These are phyloP conservation scores for Chlamydomonas reinhardtii DNA, from an alignment of 163 green algal species.

Conservation along the genomic window DNA sequence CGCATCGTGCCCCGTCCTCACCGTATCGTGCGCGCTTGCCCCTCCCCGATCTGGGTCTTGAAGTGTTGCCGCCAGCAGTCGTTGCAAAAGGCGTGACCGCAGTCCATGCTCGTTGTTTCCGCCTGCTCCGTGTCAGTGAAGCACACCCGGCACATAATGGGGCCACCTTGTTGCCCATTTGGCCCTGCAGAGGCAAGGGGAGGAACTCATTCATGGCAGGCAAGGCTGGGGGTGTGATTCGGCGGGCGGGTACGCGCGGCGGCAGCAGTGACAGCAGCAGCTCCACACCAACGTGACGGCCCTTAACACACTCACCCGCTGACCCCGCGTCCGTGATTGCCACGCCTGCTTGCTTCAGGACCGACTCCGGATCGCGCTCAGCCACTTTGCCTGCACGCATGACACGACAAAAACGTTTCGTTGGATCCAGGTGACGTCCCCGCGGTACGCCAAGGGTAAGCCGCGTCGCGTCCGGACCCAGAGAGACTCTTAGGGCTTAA, in stretches of 20 bases:
- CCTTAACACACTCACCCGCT: no score
- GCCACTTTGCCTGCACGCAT: conserved; percentile 14
- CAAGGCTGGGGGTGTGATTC: no score
- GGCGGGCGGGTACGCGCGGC: no score
- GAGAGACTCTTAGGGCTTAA: no score
- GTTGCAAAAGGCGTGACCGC: conserved; percentile 87
- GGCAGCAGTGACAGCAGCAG: background rate
- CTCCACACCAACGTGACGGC: no score
- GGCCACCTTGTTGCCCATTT: background rate
- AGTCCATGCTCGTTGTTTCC: conserved; percentile 77
- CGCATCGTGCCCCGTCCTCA: no score
- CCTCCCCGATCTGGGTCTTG: conserved; percentile 80
- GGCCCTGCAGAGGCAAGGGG: background rate
- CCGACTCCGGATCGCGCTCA: conserved; percentile 28
- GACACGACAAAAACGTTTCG: no score
- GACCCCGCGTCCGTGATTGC: conserved; percentile 2
- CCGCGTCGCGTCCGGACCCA: no score
- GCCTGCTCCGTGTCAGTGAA: conserved; percentile 58
- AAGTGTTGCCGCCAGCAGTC: conserved; percentile 86
- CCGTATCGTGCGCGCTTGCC: conserved; percentile 73
- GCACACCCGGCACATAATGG: conserved; percentile 73
- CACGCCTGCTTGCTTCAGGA: conserved; percentile 41
- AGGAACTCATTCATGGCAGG: no score
- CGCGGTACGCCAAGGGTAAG: no score
- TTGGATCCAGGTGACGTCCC: no score